Evolutionary conservation across 2,329 filamentous ascomycete species (phyloP), one percentile per base, ranked within the genome.

Genomic region (Colletotrichum liaoningense): DNA sequence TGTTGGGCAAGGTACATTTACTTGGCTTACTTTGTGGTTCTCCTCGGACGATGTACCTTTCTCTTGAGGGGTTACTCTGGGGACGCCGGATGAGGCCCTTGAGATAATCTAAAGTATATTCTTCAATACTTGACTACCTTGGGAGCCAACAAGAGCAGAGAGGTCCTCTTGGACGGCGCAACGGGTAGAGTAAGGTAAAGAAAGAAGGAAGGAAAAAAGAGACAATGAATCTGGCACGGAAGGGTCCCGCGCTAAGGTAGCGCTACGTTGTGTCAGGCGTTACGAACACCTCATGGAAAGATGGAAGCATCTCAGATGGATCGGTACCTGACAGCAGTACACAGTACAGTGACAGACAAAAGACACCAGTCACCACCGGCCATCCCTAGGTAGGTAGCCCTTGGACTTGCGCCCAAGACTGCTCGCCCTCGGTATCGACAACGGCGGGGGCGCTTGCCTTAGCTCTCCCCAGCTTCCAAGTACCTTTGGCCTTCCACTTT

Each of bases 241-340:
- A 65, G 52, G 63, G 63, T 56, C 52, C 24, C 24, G 52, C 52
- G 12, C 63, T 65, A 49, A 49, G 42, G 42, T 49, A 65, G 63
- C 33, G 63, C 30, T 42, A 30, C 38, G 38, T 42, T 42, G 63
- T 56, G 52, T 65, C 49, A 54, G 35, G 63, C 63, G 55, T 19
- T 22, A 55, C 24, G 63, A 49, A 49, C 42, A 49, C 38, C 38
- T 42, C 38, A 42, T 42, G 38, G 38, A 42, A 42, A 42, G 38
- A 42, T 49, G 42, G 42, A 57, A 19, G 33, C 35, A 57, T 65
- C 33, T 65, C 35, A 22, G 52, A 42, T 65, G 38, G 63, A 65
- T 57, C 63, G 33, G 63, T 57, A 65, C 60, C 60, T 63, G 42
- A 54, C 60, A 63, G 60, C 26, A 49, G 26, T 35, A 35, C 33